phyloP scores from a whole-genome alignment of 2,329 filamentous ascomycete species.

The Paramyrothecium sp. region DNA sequence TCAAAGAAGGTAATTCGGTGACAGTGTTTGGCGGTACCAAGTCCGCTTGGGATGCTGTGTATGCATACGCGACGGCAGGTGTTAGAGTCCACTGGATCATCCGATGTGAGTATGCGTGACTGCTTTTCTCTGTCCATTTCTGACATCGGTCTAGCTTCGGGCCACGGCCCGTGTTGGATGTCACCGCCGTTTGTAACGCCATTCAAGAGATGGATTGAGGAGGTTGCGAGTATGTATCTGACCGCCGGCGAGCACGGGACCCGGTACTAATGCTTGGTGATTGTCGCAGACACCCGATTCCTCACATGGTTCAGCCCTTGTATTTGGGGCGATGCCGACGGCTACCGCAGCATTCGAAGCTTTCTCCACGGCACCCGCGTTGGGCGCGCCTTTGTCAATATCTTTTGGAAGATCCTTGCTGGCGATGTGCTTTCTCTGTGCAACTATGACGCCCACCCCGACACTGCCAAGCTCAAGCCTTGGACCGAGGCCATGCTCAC shows the following conservation, averaged over 20 bases:
- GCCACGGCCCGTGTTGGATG: constrained; percentile 5
- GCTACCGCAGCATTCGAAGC: constrained; percentile 50
- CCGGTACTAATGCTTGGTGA: background rate
- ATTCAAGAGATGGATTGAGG: background rate
- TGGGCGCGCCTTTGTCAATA: constrained; percentile 52
- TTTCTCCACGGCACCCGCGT: constrained; percentile 58
- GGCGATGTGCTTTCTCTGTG: constrained; percentile 54
- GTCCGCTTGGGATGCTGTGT: constrained; percentile 15
- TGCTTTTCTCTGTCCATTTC: background rate
- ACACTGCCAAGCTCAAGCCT: constrained; percentile 52
- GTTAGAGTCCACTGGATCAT: constrained; percentile 16
- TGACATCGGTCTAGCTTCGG: background rate
- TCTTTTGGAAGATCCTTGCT: constrained; percentile 57
- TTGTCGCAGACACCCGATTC: background rate
- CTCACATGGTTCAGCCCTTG: constrained; percentile 69
- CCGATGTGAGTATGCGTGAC: constrained; percentile 4
- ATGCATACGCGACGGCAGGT: constrained; percentile 7
- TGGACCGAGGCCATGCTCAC: constrained; percentile 51
- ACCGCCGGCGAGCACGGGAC: background rate
- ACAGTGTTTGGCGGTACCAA: constrained; percentile 15
- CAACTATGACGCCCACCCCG: constrained; percentile 52
- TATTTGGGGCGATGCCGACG: constrained; percentile 65
- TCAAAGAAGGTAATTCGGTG: constrained; percentile 5
- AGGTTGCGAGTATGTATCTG: background rate
- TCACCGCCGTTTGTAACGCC: background rate